These are phyloP conservation scores for Plasmodium gonderi DNA, from an alignment of 169 alveolate species.

Conservation along the genomic window DNA sequence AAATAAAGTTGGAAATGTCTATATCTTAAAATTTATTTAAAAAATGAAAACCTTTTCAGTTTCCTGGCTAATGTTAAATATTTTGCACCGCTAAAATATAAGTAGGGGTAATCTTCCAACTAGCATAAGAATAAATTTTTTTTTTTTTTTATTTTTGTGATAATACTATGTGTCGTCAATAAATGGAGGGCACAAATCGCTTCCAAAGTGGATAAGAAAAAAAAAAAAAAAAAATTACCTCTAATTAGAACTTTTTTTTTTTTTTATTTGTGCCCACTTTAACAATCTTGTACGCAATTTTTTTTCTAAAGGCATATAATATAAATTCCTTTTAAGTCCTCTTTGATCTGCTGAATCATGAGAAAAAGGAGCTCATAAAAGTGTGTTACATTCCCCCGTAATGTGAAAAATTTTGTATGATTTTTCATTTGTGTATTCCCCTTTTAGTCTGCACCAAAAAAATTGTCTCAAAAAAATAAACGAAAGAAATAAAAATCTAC, in stretches of 20 bases:
- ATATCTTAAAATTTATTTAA: neutral
- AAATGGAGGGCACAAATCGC: neutral
- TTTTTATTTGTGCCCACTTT: neutral
- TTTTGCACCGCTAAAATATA: neutral
- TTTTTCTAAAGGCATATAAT: neutral
- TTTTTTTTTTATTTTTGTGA: neutral
- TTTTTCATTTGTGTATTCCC: neutral
- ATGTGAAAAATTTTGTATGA: conserved; percentile 4
- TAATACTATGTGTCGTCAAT: neutral
- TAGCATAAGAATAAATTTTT: neutral
- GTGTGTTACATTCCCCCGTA: neutral
- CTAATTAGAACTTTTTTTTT: neutral
- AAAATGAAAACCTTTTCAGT: neutral
- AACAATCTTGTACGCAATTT: neutral
- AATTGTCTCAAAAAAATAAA: neutral
- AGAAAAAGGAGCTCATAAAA: neutral
- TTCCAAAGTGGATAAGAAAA: neutral
- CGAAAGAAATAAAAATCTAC: neutral
- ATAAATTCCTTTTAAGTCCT: neutral
- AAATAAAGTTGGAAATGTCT: neutral
- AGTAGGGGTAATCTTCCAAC: neutral
- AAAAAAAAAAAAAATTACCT: neutral
- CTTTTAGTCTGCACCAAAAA: neutral
- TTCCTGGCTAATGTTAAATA: neutral
- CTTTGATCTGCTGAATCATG: neutral